Evolutionary conservation across 2,329 filamentous ascomycete genomes (phyloP).

Genomic region (Stemphylium vesicarium): DNA sequence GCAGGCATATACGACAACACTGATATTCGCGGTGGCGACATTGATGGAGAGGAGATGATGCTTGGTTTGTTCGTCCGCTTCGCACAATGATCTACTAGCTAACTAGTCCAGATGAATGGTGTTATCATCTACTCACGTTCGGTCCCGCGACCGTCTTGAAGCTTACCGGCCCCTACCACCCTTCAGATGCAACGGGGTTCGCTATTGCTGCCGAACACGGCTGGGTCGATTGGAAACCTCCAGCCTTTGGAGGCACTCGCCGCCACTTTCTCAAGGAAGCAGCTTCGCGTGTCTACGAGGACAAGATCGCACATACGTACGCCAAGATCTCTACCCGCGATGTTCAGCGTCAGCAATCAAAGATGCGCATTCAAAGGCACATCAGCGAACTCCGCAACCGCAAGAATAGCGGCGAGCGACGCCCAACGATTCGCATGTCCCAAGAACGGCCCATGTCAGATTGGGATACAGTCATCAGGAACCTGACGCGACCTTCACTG

Average conservation of each 20-base stretch:
- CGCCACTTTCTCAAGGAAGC: slow-evolving; percentile 67
- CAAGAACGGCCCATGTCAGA: slow-evolving; percentile 51
- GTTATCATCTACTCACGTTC: slow-evolving; percentile 64
- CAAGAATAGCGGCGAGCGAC: slow-evolving; percentile 44
- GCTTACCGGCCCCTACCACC: slow-evolving; percentile 52
- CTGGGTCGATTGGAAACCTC: slow-evolving; percentile 63
- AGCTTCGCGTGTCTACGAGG: slow-evolving; percentile 65
- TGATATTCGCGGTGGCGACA: slow-evolving; percentile 55
- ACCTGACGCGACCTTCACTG: slow-evolving; percentile 34
- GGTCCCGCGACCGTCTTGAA: slow-evolving; percentile 63
- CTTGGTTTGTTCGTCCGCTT: slow-evolving; percentile 52
- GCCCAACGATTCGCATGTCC: slow-evolving; percentile 47
- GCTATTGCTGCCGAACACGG: slow-evolving; percentile 59
- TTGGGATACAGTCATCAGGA: slow-evolving; percentile 46
- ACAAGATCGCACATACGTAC: slow-evolving; percentile 51
- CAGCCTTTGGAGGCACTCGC: slow-evolving; percentile 55
- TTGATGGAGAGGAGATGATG: slow-evolving; percentile 59
- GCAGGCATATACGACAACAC: slow-evolving; percentile 62
- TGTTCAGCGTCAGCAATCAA: slow-evolving; percentile 49
- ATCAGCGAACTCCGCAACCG: slow-evolving; percentile 52
- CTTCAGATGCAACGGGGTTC: slow-evolving; percentile 55
- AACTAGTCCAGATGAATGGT: slow-evolving; percentile 63
- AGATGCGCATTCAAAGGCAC: slow-evolving; percentile 52
- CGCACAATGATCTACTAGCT: slow-evolving; percentile 7
- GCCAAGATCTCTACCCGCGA: slow-evolving; percentile 44